A percentile compares a stretch with the other conserved stretches of the same genome.
These are phyloP conservation scores for Alternaria tenuissima DNA, from an alignment of 2,329 filamentous ascomycete genomes.

Conservation along the genomic window DNA sequence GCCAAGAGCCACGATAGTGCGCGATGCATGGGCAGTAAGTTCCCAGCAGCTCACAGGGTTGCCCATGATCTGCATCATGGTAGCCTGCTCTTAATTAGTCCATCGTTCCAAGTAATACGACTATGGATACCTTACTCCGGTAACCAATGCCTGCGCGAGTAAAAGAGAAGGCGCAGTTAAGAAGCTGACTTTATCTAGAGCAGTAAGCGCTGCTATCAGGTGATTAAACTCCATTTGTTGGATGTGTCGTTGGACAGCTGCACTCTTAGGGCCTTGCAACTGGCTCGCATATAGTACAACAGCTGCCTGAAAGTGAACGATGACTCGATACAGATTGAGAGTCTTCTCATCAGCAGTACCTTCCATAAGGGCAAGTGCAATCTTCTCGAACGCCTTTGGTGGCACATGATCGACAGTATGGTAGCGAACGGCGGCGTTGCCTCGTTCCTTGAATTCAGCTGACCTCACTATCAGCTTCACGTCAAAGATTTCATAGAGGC, in stretches of 20 bases:
- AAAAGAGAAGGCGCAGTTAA: conserved; percentile 38
- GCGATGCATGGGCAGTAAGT: conserved; percentile 43
- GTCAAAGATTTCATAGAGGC: background rate
- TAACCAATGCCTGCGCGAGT: conserved; percentile 41
- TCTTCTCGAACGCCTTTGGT: conserved; percentile 39
- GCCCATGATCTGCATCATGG: conserved; percentile 45
- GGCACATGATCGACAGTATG: conserved; percentile 42
- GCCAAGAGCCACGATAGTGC: conserved; percentile 42
- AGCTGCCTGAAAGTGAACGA: conserved; percentile 43
- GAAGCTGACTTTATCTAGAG: conserved; percentile 40
- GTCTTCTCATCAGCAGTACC: conserved; percentile 40
- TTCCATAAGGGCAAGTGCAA: conserved; percentile 41
- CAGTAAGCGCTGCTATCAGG: conserved; percentile 40
- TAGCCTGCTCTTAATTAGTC: conserved; percentile 26
- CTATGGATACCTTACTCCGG: conserved; percentile 32
- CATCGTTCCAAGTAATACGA: background rate
- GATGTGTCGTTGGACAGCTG: conserved; percentile 35
- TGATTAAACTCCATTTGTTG: conserved; percentile 40
- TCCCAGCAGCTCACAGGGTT: conserved; percentile 46
- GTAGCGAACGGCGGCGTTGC: conserved; percentile 29
- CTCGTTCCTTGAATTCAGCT: conserved; percentile 30
- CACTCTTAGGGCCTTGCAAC: conserved; percentile 32
- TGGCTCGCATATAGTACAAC: conserved; percentile 37
- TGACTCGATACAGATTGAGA: conserved; percentile 40
- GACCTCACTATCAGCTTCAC: background rate